Base-by-base conservation (phyloP, 2,329 filamentous ascomycete species). In the Neurospora sp. region DNA sequence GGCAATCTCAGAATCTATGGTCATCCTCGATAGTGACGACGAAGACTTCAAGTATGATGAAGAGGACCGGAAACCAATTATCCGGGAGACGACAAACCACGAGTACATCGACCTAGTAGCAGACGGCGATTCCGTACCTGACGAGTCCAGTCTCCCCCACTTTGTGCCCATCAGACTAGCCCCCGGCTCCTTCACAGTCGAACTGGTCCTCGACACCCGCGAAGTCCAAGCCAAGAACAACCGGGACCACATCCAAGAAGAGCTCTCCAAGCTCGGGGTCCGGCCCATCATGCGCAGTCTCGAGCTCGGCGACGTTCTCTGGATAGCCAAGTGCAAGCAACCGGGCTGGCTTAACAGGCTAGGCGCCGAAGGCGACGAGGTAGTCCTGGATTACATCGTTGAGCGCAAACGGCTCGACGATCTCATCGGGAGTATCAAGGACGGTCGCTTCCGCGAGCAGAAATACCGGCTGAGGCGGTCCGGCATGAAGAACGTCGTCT, bases 361-460 rank as follows among this genome's bases (percentile, higher is more conserved):
- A 62, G 52, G 89, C 12, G 81, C 83, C 1, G 87, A 90, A 75
- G 88, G 89, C 17, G 85, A 88, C 70, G 91, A 94, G 77, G 80
- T 95, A 12, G 87, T 93, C 66, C 82, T 96, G 4, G 92, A 95
- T 78, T 92, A 89, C 84, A 92, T 96, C 65, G 86, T 93, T 1
- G 92, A 96, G 80, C 86, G 92, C 71, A 96, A 96, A 77, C 85
- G 92, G 8, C 84, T 94, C 0, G 92, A 95, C 76, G 92, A 96
- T 77, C 81, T 96, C 66, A 85, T 95, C n/a, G 82, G 85, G 67
- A 93, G 91, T 72, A 92, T 96, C 80, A 93, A 91, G 78, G 92
- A 95, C 72, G 91, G 91, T 1, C 88, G 92, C 2, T 95, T 93
- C 74, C 90, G 91, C 74, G 92, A 96, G 77, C 92, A 96, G 77